These are phyloP conservation scores for Lolium multiflorum DNA, from an alignment of 176 grass and related monocot species.

Conservation along the genomic window DNA sequence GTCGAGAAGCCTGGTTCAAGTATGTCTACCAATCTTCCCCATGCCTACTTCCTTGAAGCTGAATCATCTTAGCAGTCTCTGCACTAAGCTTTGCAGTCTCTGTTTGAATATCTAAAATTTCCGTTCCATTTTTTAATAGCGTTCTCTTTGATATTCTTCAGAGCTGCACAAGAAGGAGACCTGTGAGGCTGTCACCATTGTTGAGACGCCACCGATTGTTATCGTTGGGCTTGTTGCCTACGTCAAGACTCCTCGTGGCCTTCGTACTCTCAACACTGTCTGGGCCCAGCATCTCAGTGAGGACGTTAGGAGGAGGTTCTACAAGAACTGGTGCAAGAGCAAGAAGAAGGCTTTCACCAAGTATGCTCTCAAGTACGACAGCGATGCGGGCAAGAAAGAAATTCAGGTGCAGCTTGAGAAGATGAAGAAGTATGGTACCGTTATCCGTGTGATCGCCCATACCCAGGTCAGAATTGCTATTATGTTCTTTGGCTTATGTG, in stretches of 20 bases:
- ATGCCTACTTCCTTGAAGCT: neutral
- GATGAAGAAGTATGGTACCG: conserved; percentile 95
- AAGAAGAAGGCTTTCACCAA: conserved; percentile 94
- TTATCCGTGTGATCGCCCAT: conserved; percentile 82
- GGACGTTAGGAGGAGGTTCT: conserved; percentile 84
- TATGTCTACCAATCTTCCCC: conserved; percentile 13
- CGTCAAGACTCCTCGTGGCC: conserved; percentile 87
- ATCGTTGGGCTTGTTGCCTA: conserved; percentile 92
- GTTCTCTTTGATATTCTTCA: conserved; percentile 36
- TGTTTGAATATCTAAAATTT: neutral
- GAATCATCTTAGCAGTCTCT: neutral
- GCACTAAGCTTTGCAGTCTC: neutral
- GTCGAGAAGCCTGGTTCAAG: conserved; percentile 86
- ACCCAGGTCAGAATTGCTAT: conserved; percentile 62
- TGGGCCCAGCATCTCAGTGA: conserved; percentile 98
- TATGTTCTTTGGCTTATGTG: neutral
- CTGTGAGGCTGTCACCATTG: conserved; percentile 87
- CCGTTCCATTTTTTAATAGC: neutral
- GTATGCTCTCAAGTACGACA: conserved; percentile 88
- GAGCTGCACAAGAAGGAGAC: conserved; percentile 98
- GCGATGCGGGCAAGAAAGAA: conserved; percentile 84
- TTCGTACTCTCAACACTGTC: conserved; percentile 83
- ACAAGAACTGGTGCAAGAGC: conserved; percentile 99
- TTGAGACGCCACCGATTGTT: conserved; percentile 83
- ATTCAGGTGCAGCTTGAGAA: conserved; percentile 80